phyloP scores from a whole-genome alignment of 495 filamentous ascomycete genomes.

The Aspergillus leporis region DNA sequence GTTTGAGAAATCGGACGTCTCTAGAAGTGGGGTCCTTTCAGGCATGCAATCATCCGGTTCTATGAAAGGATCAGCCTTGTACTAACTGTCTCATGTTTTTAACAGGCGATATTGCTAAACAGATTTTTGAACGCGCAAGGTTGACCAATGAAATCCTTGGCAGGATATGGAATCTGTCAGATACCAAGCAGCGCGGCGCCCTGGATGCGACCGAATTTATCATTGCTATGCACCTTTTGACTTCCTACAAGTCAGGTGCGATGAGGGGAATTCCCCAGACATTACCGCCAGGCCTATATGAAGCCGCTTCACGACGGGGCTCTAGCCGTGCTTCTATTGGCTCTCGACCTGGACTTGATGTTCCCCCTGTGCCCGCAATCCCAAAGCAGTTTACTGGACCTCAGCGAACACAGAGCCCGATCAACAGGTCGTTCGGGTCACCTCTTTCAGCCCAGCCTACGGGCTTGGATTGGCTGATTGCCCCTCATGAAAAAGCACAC shows the following conservation, averaged over 20 bases:
- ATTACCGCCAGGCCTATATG: slow-evolving; percentile 84
- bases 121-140: slow-evolving; percentile 90
- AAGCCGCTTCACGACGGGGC: slow-evolving; percentile 78
- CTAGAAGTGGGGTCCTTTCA: slow-evolving; percentile 72
- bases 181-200: slow-evolving; percentile 86
- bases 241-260: slow-evolving; percentile 80
- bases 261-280: slow-evolving; percentile 77
- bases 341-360: slow-evolving; percentile 42
- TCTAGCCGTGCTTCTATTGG: slow-evolving; percentile 49
- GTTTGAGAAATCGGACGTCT: slow-evolving; percentile 83
- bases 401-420: slow-evolving; percentile 69
- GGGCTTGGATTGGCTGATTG: slow-evolving; percentile 79
- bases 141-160: slow-evolving; percentile 88
- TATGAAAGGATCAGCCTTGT: background rate
- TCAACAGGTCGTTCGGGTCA: slow-evolving; percentile 57
- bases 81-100: slow-evolving; percentile 1
- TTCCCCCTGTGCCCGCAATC: slow-evolving; percentile 57
- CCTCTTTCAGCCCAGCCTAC: slow-evolving; percentile 62
- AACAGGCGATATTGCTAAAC: slow-evolving; percentile 80
- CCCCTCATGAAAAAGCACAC: slow-evolving; percentile 74
- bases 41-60: slow-evolving; percentile 44
- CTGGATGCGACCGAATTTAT: slow-evolving; percentile 93
- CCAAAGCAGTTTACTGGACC: slow-evolving; percentile 72
- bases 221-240: slow-evolving; percentile 96
- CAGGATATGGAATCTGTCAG: slow-evolving; percentile 91